Base-by-base conservation (phyloP, 495 filamentous ascomycete genomes). In the Ascodesmis nigricans region DNA sequence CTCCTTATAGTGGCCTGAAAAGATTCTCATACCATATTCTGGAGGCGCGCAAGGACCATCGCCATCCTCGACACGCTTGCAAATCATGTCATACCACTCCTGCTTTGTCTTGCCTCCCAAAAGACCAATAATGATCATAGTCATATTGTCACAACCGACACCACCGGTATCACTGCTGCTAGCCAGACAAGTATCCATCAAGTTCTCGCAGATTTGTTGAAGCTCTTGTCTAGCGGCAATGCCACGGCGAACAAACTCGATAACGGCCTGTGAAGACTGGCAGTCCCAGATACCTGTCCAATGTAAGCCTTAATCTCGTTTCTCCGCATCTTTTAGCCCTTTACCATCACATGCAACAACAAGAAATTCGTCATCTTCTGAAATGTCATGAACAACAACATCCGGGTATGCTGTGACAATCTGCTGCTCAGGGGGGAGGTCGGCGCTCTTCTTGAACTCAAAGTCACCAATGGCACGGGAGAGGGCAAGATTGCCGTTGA, bases 111-210 rank as follows among this genome's bases (percentile, higher is more conserved):
- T 75, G 53, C 84, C 87, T 43, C 73, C 68, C 35, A 97, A 69
- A 49, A 97, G 69, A 42, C 74, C 87, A 52, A 97, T 63, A 44
- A 97, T 61, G 46, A 73, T 65, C 77, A 95, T 92, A 43, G 87
- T 97, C 87, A 97, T 97, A 62, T 97, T 97, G 58, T 97, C 87
- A 58, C 87, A 97, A 41, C 87, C 87, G 31, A 97, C 87, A 28
- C 87, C 87, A 21, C 87, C 87, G 26, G 87, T 95, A 57, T 97
- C 90, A 46, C 82, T 87, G 64, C 87, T 93, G 33, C 81, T 82
- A 19, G 87, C 78, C 35, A 95, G 66, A 54, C 87, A 97, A 58
- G 95, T 97, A 61, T 95, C 83, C 87, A 97, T 97, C 81, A 97
- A 90, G 61, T 97, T 97, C 62, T 97, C 87, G 57, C 82, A 91